Base-by-base conservation (phyloP, 2,329 filamentous ascomycete genomes). In the Apiospora saccharicola region DNA sequence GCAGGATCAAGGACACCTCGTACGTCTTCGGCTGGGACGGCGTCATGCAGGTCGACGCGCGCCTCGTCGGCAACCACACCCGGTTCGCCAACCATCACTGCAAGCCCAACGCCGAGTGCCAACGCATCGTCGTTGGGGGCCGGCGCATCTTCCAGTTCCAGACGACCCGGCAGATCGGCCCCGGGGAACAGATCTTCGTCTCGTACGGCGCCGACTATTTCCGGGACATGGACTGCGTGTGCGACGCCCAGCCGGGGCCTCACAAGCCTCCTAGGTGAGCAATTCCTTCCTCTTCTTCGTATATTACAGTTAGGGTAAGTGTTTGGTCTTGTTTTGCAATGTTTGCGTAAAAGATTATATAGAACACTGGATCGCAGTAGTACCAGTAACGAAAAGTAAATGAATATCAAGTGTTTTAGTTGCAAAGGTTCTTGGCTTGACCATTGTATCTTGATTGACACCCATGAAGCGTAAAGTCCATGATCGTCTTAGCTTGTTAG, bases 71-170 rank as follows among this genome's bases (percentile, higher is more conserved):
- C 37, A 68, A 68, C 67, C 24, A 47, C 13, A 68, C 67, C 12
- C 37, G 67, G 6, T 68, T 68, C 37, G 44, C 12, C n/a, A 68
- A 68, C 67, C 67, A 68, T 37, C 37, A 68, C 22, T 68, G 67
- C 22, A 3, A 7, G 34, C 67, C 67, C n/a, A 68, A 68, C 67
- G 22, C n/a, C 1, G 3, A 2, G 8, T 37, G 4, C 14, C 6
- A 3, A 3, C 14, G 2, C 8, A 19, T 14, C 44, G 16, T 24
- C 13, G 19, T 68, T 7, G 67, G 67, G 12, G n/a, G 34, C 14
- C 37, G 67, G 44, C 24, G 19, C 2, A 30, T 13, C n/a, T 4
- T 68, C 37, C 14, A 26, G 37, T 44, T 68, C 34, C 14, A 6
- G 67, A 37, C 37, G n/a, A 13, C 4, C 12, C 37, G 67, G 6